Evolutionary conservation across 2,329 filamentous ascomycete species (phyloP).

Genomic region (Cytospora chrysosperma): DNA sequence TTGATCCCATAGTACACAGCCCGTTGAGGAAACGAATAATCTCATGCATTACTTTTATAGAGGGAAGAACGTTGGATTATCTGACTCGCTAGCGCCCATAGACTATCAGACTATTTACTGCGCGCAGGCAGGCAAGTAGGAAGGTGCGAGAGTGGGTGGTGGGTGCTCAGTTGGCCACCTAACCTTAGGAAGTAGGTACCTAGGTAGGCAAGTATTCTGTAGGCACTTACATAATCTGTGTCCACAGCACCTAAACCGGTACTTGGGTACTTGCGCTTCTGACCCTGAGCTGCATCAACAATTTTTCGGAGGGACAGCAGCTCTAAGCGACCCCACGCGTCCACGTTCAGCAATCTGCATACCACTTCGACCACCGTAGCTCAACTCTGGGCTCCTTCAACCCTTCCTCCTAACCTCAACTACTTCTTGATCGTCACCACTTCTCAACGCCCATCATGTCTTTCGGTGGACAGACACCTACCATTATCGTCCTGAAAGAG

Average conservation of each 20-base stretch:
- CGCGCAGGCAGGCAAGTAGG: no score
- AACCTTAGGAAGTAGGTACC: no score
- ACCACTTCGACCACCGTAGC: constrained; percentile 8
- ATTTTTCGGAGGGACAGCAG: constrained; percentile 18
- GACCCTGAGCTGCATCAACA: constrained; percentile 11
- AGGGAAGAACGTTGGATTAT: background rate
- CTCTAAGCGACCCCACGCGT: constrained; percentile 21
- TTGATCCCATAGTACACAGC: no score
- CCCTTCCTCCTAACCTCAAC: background rate
- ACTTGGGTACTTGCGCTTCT: constrained; percentile 1
- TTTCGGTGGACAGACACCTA: constrained; percentile 95
- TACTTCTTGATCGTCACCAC: background rate
- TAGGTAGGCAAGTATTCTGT: background rate
- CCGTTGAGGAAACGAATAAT: no score
- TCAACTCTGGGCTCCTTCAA: constrained; percentile 4
- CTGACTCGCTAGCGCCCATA: background rate
- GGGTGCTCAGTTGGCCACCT: no score
- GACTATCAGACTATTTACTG: background rate
- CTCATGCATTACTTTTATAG: background rate
- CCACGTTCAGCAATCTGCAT: constrained; percentile 14
- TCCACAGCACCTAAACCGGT: background rate
- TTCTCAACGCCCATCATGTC: constrained; percentile 62
- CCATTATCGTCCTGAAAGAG: constrained; percentile 97
- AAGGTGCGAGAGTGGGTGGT: background rate
- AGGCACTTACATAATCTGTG: background rate